Base-by-base conservation (phyloP, 768 basidiomycete genomes). In the Roridomyces roridus region DNA sequence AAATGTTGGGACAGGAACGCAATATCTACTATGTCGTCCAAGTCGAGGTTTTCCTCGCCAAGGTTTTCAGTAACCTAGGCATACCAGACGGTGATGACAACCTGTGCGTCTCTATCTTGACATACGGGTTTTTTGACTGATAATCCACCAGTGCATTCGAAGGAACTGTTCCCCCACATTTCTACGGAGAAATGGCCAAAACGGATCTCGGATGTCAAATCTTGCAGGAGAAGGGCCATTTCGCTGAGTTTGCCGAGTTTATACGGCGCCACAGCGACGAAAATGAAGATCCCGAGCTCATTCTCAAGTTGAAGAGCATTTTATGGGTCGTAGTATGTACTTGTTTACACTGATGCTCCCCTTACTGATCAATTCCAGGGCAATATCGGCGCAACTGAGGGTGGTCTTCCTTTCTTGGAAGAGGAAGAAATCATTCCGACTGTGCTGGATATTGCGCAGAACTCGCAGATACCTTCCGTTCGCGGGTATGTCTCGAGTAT, bases 131-230 rank as follows among this genome's bases (percentile, higher is more conserved):
- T 46, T 23, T 34, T 46, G 44, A 61, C 26, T 46, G 44, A 61
- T 25, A 51, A 51, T 34, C 5, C 20, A 10, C 20, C 65, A 89
- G 88, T n/a, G 81, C 83, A 18, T 92, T 91, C 55, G 94, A 95
- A 48, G 91, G 90, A 12, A 88, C 88, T 11, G 92, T 94, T 12
- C 97, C 96, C 3, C 87, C 91, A 2, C 96, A 99, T 71, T 98
- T 99, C 73, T 96, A 98, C 65, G 96, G 96, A 20, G 96, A 98
- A 72, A 92, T 98, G 84, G 89, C 95, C 42, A 98, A 97, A 72
- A 98, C 97, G 4, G 91, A 92, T 52, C 87, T 96, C 45, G 97
- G 97, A 0, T 96, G 95, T 71, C 91, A 92, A 67, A 87, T 95
- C 10, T 75, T 99, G 36, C 85, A 88, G 55, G 94, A 96, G 55